Evolutionary conservation across 2,329 filamentous ascomycete species (phyloP).

Genomic region (Fusarium nelsonii): DNA sequence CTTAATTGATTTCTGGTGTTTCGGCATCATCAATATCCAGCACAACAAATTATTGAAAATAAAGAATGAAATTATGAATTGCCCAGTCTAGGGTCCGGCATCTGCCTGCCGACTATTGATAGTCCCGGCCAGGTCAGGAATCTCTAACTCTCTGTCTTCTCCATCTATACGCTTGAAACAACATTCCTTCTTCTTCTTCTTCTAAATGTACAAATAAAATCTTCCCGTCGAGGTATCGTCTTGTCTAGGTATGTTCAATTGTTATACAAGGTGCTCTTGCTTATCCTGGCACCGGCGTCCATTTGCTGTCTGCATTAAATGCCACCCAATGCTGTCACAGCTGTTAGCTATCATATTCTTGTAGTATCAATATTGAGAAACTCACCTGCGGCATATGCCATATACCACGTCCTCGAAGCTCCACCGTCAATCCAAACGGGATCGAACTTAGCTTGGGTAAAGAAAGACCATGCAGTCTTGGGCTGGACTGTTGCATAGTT

Average conservation of each 20-base stretch:
- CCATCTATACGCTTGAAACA: slow-evolving; percentile 14
- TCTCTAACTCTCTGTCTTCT: slow-evolving; percentile 10
- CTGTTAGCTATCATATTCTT: slow-evolving; percentile 28
- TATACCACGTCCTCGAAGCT: slow-evolving; percentile 85
- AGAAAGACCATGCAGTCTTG: slow-evolving; percentile 77
- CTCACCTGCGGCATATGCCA: slow-evolving; percentile 81
- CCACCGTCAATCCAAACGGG: slow-evolving; percentile 82
- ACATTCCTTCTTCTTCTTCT: slow-evolving; percentile 11
- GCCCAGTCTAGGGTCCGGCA: slow-evolving; percentile 33
- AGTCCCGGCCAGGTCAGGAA: slow-evolving; percentile 28
- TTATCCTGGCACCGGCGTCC: slow-evolving; percentile 11
- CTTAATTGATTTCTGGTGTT: slow-evolving; percentile 10
- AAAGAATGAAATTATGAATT: slow-evolving; percentile 27
- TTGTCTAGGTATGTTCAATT: slow-evolving; percentile 35
- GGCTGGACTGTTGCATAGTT: slow-evolving; percentile 86
- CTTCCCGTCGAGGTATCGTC: slow-evolving; percentile 33
- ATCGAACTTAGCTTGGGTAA: slow-evolving; percentile 75
- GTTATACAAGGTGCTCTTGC: slow-evolving; percentile 29
- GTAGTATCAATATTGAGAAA: slow-evolving; percentile 36
- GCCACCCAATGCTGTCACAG: slow-evolving; percentile 39
- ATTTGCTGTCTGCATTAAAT: slow-evolving; percentile 21
- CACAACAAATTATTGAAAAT: neutral
- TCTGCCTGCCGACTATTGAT: slow-evolving; percentile 25
- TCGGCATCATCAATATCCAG: neutral
- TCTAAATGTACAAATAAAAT: slow-evolving; percentile 41